Evolutionary conservation across 305 asterid genomes (phyloP).

Genomic region (Ruellia speciosa): DNA sequence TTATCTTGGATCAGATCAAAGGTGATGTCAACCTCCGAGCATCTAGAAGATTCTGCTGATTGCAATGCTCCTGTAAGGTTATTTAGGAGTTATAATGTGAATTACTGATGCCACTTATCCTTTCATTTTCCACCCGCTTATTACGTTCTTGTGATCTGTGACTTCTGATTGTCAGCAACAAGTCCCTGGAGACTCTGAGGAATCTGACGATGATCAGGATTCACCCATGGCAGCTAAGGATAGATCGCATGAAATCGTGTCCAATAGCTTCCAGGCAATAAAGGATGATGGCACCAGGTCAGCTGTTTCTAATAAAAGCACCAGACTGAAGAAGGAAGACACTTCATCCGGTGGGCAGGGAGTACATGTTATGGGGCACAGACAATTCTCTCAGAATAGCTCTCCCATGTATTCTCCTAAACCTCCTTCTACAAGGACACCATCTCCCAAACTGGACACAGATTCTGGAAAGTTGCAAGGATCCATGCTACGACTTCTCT

Average conservation of each 20-base stretch:
- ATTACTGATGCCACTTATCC: neutral
- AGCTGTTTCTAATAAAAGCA: constrained; percentile 27
- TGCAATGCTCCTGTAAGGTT: constrained; percentile 48
- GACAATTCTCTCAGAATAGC: constrained; percentile 36
- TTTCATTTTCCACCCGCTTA: neutral
- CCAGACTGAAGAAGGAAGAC: constrained; percentile 22
- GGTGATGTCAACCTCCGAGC: constrained; percentile 28
- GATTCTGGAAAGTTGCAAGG: constrained; percentile 32
- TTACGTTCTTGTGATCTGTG: too few relatives aligned
- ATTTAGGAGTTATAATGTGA: neutral
- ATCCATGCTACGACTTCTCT: constrained; percentile 49
- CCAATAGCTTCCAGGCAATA: constrained; percentile 20
- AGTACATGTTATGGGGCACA: constrained; percentile 25
- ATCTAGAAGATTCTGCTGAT: constrained; percentile 33
- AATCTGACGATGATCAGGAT: constrained; percentile 28
- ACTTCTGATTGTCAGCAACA: constrained; percentile 33
- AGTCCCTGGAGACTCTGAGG: constrained; percentile 42
- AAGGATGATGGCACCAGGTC: constrained; percentile 31
- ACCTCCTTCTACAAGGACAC: constrained; percentile 29
- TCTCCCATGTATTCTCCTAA: constrained; percentile 44
- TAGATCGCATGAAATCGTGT: constrained; percentile 21
- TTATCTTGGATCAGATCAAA: constrained; percentile 33
- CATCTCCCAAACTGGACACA: constrained; percentile 38
- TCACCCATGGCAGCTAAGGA: constrained; percentile 20
- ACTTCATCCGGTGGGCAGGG: constrained; percentile 24